phyloP scores from a whole-genome alignment of 129 eudicot genomes.

The Flaveria sonorensis region DNA sequence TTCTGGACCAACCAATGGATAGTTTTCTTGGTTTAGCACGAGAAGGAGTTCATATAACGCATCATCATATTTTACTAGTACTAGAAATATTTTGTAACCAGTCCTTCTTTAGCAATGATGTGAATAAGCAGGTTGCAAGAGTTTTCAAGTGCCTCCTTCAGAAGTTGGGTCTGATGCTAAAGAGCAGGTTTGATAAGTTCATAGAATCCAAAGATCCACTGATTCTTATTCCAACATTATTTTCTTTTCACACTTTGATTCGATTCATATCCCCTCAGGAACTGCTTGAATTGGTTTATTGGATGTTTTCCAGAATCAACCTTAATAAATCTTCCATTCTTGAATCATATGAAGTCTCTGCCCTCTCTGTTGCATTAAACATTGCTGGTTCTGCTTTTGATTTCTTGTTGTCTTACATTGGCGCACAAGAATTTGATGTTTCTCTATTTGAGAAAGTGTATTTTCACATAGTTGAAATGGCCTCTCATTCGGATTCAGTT shows the following conservation, averaged over 20 bases:
- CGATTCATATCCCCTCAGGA: conserved; percentile 73
- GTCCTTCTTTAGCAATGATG: conserved; percentile 8
- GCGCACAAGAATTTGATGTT: conserved; percentile 39
- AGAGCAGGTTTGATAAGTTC: conserved; percentile 55
- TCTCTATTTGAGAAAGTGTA: conserved; percentile 61
- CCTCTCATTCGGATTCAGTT: conserved; percentile 47
- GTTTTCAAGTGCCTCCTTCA: conserved; percentile 42
- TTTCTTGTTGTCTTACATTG: conserved; percentile 39
- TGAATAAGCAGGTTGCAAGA: conserved; percentile 30
- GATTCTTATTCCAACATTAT: conserved; percentile 57
- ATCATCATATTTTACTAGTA: conserved; percentile 52
- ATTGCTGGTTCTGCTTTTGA: conserved; percentile 68
- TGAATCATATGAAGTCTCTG: conserved; percentile 41
- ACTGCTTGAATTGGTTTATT: conserved; percentile 69
- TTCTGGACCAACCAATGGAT: conserved; percentile 40
- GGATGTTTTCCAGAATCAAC: conserved; percentile 56
- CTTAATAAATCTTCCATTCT: conserved; percentile 30
- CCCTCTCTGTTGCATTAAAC: conserved; percentile 58
- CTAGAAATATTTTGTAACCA: conserved; percentile 47
- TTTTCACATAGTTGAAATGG: conserved; percentile 48
- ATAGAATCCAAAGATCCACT: conserved; percentile 40
- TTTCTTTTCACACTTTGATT: conserved; percentile 55
- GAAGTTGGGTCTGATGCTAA: conserved; percentile 52
- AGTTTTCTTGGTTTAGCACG: conserved; percentile 44
- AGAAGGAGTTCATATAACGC: conserved; percentile 56